Percentiles rank a stretch among this genome's conserved stretches.
phyloP scores from a whole-genome alignment of 257 asterid genomes.

The Przewalskia tangutica region DNA sequence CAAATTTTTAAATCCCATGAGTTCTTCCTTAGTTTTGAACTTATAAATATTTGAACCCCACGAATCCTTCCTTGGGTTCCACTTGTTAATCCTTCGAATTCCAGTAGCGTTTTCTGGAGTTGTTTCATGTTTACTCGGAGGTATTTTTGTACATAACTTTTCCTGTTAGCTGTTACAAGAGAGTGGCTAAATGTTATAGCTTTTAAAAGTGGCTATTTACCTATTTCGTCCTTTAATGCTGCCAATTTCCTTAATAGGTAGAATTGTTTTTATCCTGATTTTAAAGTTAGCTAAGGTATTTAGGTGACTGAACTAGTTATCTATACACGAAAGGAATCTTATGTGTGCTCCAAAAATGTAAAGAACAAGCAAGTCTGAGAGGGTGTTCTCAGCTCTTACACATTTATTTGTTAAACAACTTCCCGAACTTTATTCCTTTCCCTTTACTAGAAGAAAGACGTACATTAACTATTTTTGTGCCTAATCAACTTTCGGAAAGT shows the following conservation, averaged over 20 bases:
- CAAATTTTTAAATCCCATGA: background rate
- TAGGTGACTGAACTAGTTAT: background rate
- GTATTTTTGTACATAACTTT: background rate
- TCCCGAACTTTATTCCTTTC: background rate
- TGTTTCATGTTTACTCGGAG: background rate
- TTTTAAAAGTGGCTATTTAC: background rate
- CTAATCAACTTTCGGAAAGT: background rate
- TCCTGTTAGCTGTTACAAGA: background rate
- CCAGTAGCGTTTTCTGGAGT: background rate
- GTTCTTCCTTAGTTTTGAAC: background rate
- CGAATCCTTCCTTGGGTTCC: background rate
- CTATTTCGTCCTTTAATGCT: background rate
- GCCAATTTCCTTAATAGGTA: background rate
- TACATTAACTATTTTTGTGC: background rate
- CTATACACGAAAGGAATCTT: background rate
- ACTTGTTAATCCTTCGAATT: background rate
- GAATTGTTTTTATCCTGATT: background rate
- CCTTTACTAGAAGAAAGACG: background rate
- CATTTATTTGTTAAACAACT: background rate
- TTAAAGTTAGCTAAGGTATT: background rate
- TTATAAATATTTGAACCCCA: background rate
- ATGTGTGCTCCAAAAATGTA: background rate
- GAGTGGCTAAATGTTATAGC: background rate
- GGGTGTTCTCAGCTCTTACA: background rate
- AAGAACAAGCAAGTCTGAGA: background rate